Conservation (phyloP, 331 rosid genomes). For the Malus hybrid region DNA sequence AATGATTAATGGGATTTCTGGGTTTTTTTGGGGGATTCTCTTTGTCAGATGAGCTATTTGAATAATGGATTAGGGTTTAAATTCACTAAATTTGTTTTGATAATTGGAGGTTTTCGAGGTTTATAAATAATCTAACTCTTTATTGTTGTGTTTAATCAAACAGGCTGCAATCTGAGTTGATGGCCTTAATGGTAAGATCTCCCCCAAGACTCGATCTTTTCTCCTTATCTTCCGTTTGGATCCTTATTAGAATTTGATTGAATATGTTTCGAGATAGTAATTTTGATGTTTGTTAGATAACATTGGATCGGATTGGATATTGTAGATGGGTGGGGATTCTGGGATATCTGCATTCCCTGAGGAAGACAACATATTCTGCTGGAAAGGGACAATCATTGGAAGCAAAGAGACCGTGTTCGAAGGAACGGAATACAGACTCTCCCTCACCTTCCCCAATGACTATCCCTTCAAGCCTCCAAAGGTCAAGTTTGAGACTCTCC, state of each 20-base stretch:
- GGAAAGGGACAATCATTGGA: conserved; percentile 96
- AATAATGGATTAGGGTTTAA: neutral
- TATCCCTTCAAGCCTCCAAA: conserved; percentile 94
- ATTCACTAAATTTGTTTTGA: neutral
- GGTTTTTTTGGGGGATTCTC: neutral
- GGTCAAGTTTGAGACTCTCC: conserved; percentile 78
- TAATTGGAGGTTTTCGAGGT: neutral
- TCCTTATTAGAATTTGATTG: neutral
- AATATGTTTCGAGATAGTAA: neutral
- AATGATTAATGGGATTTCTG: neutral
- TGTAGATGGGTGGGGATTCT: conserved; percentile 86
- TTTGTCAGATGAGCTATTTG: neutral
- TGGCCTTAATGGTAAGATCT: conserved; percentile 84
- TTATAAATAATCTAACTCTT: neutral
- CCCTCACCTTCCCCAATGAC: conserved; percentile 75
- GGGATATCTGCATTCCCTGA: conserved; percentile 92
- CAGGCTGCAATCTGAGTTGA: conserved; percentile 96
- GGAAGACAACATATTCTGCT: conserved; percentile 87
- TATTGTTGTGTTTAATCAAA: neutral
- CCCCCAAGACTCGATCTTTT: neutral
- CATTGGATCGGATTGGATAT: neutral
- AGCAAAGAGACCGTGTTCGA: conserved; percentile 90
- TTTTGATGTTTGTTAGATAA: neutral
- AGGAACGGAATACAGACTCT: conserved; percentile 78
- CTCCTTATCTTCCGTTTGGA: neutral